Evolutionary conservation across 495 filamentous ascomycete species (phyloP).

Genomic region (Aspergillus baeticus): DNA sequence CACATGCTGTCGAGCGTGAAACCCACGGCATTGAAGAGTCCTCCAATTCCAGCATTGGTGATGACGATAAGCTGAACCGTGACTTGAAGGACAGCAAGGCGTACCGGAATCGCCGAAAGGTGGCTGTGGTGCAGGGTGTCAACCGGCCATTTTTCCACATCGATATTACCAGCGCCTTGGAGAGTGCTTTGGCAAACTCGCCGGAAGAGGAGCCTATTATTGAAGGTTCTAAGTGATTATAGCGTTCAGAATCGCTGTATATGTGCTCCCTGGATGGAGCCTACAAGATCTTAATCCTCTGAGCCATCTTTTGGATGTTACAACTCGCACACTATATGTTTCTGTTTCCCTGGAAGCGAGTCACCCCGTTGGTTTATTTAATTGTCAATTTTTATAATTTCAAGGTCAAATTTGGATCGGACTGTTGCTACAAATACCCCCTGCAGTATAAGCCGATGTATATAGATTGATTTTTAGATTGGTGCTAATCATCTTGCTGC

Average conservation of each 20-base stretch:
- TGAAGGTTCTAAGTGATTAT: background rate
- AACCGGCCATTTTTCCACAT: conserved; percentile 93
- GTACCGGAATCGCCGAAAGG: conserved; percentile 40
- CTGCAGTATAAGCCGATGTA: background rate
- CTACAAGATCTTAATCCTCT: background rate
- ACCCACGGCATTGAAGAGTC: conserved; percentile 31
- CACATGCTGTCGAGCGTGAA: conserved; percentile 30
- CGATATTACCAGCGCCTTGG: conserved; percentile 86
- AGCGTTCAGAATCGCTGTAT: background rate
- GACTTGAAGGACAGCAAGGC: conserved; percentile 47
- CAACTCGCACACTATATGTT: background rate
- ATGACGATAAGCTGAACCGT: conserved; percentile 44
- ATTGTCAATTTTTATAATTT: background rate
- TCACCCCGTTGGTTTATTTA: background rate
- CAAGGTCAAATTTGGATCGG: background rate
- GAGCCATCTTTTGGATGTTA: background rate
- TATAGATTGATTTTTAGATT: background rate
- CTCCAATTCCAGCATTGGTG: conserved; percentile 28
- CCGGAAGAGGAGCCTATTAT: conserved; percentile 23
- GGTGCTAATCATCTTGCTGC: background rate
- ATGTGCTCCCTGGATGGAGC: conserved; percentile 4
- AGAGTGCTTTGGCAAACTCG: conserved; percentile 80
- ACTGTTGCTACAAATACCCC: background rate
- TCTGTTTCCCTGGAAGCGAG: background rate
- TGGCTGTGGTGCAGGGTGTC: conserved; percentile 76